Base-by-base conservation (phyloP, 139 green algal genomes). In the Diplosphaera chodatii region DNA sequence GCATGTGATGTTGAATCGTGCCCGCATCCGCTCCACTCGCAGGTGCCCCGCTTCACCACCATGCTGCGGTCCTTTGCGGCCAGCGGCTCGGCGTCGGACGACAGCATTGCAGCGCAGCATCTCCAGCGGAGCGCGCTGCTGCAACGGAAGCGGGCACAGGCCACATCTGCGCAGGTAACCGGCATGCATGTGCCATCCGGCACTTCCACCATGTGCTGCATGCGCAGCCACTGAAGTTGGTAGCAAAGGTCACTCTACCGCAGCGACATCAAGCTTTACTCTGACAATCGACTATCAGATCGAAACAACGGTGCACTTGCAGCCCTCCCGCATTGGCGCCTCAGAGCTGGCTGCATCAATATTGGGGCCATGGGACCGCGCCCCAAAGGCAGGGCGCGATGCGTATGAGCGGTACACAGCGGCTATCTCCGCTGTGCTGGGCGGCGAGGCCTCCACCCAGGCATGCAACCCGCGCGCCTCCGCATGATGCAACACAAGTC, bases 341-440 rank as follows among this genome's bases (percentile, higher is more conserved):
- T 74, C 67, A 1, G 40, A 76, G 55, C 32, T 84, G 34, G 65
- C 74, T 4, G n/a, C 32, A 0, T 31, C 27, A 21, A 25, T 79
- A 13, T 40, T 82, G 20, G 79, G 78, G 65, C 79, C 29, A 21
- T 74, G 74, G 85, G 29, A n/a, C 0, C 56, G 41, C 3, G 79
- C 80, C 3, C 87, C 87, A 2, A 83, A 82, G 55, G 74, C 76
- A 1, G 87, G 85, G 0, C 78, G 79, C 3, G 76, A 83, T 0
- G 79, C 78, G 1, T 92, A 90, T 74, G 82, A 90, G 73, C 67
- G 66, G 18, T 89, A 83, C 74, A 40, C 91, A 40, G 62, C 68
- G 37, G 29, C 40, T 21, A 77, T 87, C 4, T 63, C 40, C 22
- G 34, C 22, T 21, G 62, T 86, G 15, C 63, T 88, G 33, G 83